phyloP scores from a whole-genome alignment of 1,284 basidiomycete species.

The Apiotrichum siamense region DNA sequence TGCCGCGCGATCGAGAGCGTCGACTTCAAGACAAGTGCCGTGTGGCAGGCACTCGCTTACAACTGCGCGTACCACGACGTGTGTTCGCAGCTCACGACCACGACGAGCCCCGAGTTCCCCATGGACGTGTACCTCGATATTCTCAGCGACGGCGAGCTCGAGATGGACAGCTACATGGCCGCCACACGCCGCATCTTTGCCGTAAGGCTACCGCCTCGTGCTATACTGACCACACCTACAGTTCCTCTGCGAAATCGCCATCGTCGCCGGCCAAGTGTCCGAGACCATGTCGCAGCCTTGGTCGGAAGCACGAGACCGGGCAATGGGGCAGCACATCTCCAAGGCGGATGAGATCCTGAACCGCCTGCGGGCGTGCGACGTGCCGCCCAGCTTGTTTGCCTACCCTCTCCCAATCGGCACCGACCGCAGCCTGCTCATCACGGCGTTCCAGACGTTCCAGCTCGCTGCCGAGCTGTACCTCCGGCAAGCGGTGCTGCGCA shows the following conservation, averaged over 20 bases:
- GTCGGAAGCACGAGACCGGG: slow-evolving; percentile 3
- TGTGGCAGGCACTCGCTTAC: slow-evolving; percentile 21
- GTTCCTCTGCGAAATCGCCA: slow-evolving; percentile 26
- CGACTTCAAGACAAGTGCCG: slow-evolving; percentile 13
- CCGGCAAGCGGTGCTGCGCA: slow-evolving; percentile 25
- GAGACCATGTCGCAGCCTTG: slow-evolving; percentile 1
- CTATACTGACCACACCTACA: slow-evolving; percentile 1
- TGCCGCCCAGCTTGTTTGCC: slow-evolving; percentile 9
- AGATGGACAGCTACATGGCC: slow-evolving; percentile 30
- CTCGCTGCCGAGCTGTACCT: slow-evolving; percentile 32
- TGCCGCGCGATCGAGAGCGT: slow-evolving; percentile 11
- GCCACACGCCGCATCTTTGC: slow-evolving; percentile 24
- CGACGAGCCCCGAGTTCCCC: slow-evolving; percentile 22
- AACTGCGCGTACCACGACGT: slow-evolving; percentile 34
- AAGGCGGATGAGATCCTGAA: slow-evolving; percentile 4
- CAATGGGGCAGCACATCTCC: slow-evolving; percentile 6
- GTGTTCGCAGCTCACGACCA: slow-evolving; percentile 18
- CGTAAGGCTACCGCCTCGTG: slow-evolving; percentile 5
- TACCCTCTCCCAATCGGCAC: slow-evolving; percentile 17
- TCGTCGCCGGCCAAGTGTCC: slow-evolving; percentile 19
- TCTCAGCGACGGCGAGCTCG: slow-evolving; percentile 16
- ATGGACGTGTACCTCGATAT: slow-evolving; percentile 25
- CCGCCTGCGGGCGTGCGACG: slow-evolving; percentile 6
- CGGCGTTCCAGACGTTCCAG: slow-evolving; percentile 32
- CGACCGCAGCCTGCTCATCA: slow-evolving; percentile 16